Conservation (phyloP, 169 alveolate species). For the Eimeria sp. region DNA sequence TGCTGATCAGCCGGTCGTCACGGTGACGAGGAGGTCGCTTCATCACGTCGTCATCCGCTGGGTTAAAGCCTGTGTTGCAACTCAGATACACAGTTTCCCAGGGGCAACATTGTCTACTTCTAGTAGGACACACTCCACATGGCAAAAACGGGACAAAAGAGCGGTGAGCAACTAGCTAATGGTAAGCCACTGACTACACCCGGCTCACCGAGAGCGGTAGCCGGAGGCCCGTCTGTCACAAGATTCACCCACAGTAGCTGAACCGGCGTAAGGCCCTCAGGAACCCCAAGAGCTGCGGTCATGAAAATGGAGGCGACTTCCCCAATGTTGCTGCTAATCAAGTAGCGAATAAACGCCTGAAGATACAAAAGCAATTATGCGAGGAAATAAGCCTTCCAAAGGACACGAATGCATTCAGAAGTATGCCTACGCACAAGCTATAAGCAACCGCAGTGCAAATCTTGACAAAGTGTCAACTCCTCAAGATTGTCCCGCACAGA, state of each 20-base stretch:
- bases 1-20: constrained; percentile 97
- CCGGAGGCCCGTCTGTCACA: constrained; percentile 99
- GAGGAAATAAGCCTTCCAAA: neutral
- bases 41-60: constrained; percentile 99
- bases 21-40: constrained; percentile 97
- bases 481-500: neutral
- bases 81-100: neutral
- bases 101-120: neutral
- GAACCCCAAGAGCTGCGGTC: constrained; percentile 99
- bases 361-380: neutral
- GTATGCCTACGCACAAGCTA: neutral
- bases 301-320: constrained; percentile 99
- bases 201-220: constrained; percentile 97
- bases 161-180: neutral
- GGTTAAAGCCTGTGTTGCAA: constrained; percentile 96
- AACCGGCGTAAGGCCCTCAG: constrained; percentile 98
- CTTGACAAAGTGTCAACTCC: neutral
- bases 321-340: constrained; percentile 99
- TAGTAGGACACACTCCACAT: neutral
- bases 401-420: neutral
- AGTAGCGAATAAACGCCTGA: constrained; percentile 92
- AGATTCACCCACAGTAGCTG: constrained; percentile 99
- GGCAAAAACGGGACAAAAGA: neutral
- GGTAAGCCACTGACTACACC: neutral
- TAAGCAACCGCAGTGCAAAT: neutral